A percentile compares a stretch with the other conserved stretches of the same genome.
Evolutionary conservation across 768 basidiomycete genomes (phyloP).

Genomic region (Lactifluus volemus): DNA sequence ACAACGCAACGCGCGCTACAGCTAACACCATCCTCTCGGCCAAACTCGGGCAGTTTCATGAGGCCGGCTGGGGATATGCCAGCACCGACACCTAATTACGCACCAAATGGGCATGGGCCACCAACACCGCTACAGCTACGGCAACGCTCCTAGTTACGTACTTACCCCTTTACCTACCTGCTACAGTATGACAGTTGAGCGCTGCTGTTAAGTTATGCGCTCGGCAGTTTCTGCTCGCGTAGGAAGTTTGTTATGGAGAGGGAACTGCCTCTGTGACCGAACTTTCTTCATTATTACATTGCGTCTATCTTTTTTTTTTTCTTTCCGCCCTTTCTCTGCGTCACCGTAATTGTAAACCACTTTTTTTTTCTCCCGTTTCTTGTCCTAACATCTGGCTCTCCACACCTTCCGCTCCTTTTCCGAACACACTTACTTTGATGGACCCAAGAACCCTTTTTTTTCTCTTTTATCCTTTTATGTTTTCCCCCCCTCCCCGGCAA

Average conservation of each 20-base stretch:
- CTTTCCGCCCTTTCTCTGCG: not conserved
- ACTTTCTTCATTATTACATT: not conserved
- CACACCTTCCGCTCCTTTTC: constrained; percentile 5
- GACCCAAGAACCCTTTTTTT: constrained; percentile 6
- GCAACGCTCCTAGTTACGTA: constrained; percentile 16
- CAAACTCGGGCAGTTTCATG: constrained; percentile 12
- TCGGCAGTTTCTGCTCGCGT: not conserved
- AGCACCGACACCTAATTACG: constrained; percentile 5
- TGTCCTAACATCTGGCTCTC: constrained; percentile 13
- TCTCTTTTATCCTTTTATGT: not conserved
- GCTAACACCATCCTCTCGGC: constrained; percentile 2
- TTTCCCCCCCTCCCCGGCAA: constrained; percentile 9
- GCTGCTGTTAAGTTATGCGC: too few species aligned
- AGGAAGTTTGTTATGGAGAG: not conserved
- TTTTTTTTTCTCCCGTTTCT: not conserved
- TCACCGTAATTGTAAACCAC: constrained; percentile 15
- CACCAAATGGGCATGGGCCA: constrained; percentile 10
- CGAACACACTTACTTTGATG: constrained; percentile 8
- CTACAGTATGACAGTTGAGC: too few species aligned
- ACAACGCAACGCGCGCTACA: constrained; percentile 11
- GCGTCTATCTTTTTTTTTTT: constrained; percentile 10
- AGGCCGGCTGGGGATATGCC: constrained; percentile 14
- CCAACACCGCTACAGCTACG: constrained; percentile 17
- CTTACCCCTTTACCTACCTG: too few species aligned
- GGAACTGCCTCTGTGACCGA: not conserved